Evolutionary conservation across 2,329 filamentous ascomycete species (phyloP).

Genomic region (Plenodomus tracheiphilus): DNA sequence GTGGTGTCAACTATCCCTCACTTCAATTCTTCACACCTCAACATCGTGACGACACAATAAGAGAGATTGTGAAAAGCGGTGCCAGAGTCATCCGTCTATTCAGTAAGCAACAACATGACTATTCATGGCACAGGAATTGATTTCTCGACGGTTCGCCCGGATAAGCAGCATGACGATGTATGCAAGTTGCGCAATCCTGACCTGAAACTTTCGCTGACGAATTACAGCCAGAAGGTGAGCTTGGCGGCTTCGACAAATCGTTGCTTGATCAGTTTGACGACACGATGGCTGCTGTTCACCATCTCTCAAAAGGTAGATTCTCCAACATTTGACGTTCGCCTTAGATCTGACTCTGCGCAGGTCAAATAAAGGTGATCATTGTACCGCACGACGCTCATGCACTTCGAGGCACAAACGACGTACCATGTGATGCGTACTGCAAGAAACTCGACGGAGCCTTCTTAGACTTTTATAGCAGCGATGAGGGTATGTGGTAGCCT

Average conservation of each 20-base stretch:
- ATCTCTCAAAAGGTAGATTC: slow-evolving; percentile 34
- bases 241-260: slow-evolving; percentile 37
- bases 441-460: slow-evolving; percentile 35
- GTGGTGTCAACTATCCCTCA: slow-evolving; percentile 39
- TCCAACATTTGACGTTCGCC: background rate
- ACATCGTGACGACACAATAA: slow-evolving; percentile 35
- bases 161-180: slow-evolving; percentile 36
- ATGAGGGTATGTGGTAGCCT: slow-evolving; percentile 22
- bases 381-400: slow-evolving; percentile 42
- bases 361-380: slow-evolving; percentile 42
- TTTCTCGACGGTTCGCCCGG: slow-evolving; percentile 25
- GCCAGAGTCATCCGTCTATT: slow-evolving; percentile 40
- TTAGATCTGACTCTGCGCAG: slow-evolving; percentile 12
- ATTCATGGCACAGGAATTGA: slow-evolving; percentile 9
- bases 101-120: slow-evolving; percentile 21
- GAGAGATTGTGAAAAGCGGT: slow-evolving; percentile 31
- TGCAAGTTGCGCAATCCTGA: background rate
- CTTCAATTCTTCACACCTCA: slow-evolving; percentile 35
- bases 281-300: slow-evolving; percentile 40
- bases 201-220: slow-evolving; percentile 1
- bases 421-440: slow-evolving; percentile 42
- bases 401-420: slow-evolving; percentile 33
- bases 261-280: slow-evolving; percentile 42
- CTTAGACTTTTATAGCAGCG: slow-evolving; percentile 40
- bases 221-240: slow-evolving; percentile 29